Evolutionary conservation across 352 stramenopile genomes (phyloP).

Genomic region (Globisporangium nunn): DNA sequence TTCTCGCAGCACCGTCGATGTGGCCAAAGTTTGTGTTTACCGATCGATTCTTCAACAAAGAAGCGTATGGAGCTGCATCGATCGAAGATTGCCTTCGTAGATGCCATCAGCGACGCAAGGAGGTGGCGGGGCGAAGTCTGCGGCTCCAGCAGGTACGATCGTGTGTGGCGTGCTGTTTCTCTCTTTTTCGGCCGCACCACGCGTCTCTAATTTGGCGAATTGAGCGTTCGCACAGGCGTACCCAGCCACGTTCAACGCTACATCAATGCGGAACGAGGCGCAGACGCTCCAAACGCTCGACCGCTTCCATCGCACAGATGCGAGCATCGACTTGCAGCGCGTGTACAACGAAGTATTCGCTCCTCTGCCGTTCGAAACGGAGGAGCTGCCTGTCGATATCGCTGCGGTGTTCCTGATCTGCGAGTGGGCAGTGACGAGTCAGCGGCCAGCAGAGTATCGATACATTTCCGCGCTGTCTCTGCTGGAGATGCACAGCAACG

Average conservation of each 20-base stretch:
- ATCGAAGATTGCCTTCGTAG: conserved; percentile 48
- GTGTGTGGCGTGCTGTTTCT: not conserved
- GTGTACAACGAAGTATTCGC: conserved; percentile 74
- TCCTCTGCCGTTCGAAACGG: conserved; percentile 26
- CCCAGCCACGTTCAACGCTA: conserved; percentile 21
- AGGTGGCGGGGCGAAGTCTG: conserved; percentile 60
- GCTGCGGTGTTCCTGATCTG: conserved; percentile 68
- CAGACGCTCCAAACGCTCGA: conserved; percentile 75
- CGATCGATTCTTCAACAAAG: conserved; percentile 63
- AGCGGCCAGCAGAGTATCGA: conserved; percentile 73
- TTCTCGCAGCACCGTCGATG: conserved; percentile 37
- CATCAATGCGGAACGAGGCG: conserved; percentile 62
- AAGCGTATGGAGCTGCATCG: conserved; percentile 29
- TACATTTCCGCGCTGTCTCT: conserved; percentile 74
- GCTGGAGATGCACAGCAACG: conserved; percentile 77
- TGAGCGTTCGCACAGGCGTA: conserved; percentile 12
- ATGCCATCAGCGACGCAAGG: conserved; percentile 39
- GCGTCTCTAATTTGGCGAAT: not conserved
- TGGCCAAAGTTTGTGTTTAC: conserved; percentile 72
- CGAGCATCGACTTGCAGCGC: conserved; percentile 54
- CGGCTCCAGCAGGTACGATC: conserved; percentile 48
- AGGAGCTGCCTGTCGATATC: conserved; percentile 59
- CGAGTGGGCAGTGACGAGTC: conserved; percentile 78
- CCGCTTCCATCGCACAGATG: conserved; percentile 73
- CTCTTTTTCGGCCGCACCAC: too few relatives aligned